phyloP scores from a whole-genome alignment of 1,139 yeast species.

The Saccharomycopsis crataegensis region DNA sequence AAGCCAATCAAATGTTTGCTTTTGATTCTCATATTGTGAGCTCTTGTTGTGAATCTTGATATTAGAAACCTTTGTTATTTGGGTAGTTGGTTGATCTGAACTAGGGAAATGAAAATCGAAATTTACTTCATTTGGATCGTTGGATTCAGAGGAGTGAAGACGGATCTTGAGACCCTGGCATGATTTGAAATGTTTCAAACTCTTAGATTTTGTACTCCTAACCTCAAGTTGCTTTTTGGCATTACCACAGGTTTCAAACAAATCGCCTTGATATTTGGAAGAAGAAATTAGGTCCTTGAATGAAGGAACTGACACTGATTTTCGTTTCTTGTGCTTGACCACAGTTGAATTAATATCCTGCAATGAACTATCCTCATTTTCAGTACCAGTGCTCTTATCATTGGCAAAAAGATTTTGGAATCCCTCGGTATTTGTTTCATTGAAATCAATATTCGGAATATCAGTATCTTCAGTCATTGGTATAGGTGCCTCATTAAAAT shows the following conservation, averaged over 20 bases:
- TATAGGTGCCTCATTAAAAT: constrained; percentile 4
- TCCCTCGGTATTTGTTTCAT: too few relatives aligned
- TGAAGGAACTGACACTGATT: constrained; percentile 10
- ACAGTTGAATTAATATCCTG: neutral
- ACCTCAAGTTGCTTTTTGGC: neutral
- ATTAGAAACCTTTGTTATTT: neutral
- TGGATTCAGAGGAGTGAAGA: too few relatives aligned
- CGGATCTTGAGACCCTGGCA: constrained; percentile 10
- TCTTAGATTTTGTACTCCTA: neutral
- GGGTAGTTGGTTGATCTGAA: neutral
- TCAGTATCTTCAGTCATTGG: constrained; percentile 5
- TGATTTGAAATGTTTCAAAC: constrained; percentile 14
- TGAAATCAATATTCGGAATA: neutral
- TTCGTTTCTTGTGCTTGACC: constrained; percentile 2
- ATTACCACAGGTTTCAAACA: neutral
- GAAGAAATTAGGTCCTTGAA: constrained; percentile 5
- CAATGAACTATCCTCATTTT: neutral
- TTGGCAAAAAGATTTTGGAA: too few relatives aligned
- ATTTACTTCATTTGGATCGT: too few relatives aligned
- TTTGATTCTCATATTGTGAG: neutral
- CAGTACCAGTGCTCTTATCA: too few relatives aligned
- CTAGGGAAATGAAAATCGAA: too few relatives aligned
- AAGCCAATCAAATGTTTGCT: constrained; percentile 15
- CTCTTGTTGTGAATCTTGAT: neutral
- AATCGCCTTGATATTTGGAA: constrained; percentile 9